Percentiles rank a stretch among this genome's conserved stretches.
These are phyloP conservation scores for Thalassiosira profunda DNA, from an alignment of 108 stramenopile species.

Conservation along the genomic window DNA sequence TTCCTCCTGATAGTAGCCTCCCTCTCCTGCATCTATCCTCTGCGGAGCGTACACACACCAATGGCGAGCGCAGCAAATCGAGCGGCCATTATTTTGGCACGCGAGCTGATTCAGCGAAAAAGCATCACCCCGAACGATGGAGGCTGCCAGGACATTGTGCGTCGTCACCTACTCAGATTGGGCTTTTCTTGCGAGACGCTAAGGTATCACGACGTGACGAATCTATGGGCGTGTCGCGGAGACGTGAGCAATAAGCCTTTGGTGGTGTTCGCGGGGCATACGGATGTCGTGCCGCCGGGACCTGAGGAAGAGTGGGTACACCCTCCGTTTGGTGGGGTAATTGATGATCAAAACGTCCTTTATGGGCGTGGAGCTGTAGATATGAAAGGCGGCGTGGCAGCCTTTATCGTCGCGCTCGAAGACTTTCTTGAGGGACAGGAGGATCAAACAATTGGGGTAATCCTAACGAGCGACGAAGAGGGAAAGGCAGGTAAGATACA, in stretches of 20 bases:
- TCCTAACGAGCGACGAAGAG: conserved; percentile 14
- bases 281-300: conserved; percentile 8
- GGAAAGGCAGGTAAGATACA: too few relatives aligned
- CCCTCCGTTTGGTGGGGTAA: conserved; percentile 2
- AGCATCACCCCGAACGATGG: conserved; percentile 8
- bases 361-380: conserved; percentile 14
- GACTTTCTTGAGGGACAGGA: not conserved
- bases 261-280: conserved; percentile 14
- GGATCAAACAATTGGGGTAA: not conserved
- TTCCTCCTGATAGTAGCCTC: not conserved
- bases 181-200: conserved; percentile 9
- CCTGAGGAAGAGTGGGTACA: not conserved
- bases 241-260: not conserved
- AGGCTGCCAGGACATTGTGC: conserved; percentile 5
- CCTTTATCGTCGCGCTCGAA: conserved; percentile 3
- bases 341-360: conserved; percentile 3
- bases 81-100: not conserved
- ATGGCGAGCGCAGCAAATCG: too few relatives aligned
- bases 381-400: conserved; percentile 17
- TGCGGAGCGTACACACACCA: not conserved
- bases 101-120: conserved; percentile 1
- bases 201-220: conserved; percentile 9
- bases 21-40: not conserved
- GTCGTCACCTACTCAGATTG: not conserved
- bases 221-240: conserved; percentile 5